These are phyloP conservation scores for Fusarium fujikuroi DNA, from an alignment of 2,329 filamentous ascomycete species.

Conservation along the genomic window DNA sequence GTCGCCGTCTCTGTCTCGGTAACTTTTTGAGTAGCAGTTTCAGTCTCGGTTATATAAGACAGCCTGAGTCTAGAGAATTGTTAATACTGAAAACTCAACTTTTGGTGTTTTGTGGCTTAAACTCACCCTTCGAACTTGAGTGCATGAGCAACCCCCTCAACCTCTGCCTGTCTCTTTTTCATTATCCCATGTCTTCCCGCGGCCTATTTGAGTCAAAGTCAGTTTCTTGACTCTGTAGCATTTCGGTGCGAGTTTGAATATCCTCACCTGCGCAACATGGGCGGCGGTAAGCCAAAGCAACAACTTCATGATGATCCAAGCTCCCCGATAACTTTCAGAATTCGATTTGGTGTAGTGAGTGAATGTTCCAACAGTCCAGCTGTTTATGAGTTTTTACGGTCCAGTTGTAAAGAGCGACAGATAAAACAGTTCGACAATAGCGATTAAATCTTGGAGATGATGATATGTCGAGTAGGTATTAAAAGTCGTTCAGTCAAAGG, in stretches of 20 bases:
- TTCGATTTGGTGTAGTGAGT: conserved; percentile 15
- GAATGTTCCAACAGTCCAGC: conserved; percentile 44
- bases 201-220: conserved; percentile 24
- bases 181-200: conserved; percentile 26
- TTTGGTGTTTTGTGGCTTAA: neutral
- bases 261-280: conserved; percentile 35
- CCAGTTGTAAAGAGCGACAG: conserved; percentile 21
- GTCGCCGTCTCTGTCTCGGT: conserved; percentile 32
- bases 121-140: conserved; percentile 43
- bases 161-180: conserved; percentile 33
- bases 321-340: neutral
- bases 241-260: neutral
- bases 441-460: neutral
- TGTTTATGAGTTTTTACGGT: conserved; percentile 17
- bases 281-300: conserved; percentile 32
- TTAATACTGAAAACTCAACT: neutral
- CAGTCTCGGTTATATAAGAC: conserved; percentile 42
- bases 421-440: neutral
- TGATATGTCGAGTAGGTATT: conserved; percentile 9
- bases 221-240: neutral
- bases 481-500: conserved; percentile 9
- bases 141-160: conserved; percentile 6
- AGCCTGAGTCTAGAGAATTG: conserved; percentile 33
- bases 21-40: conserved; percentile 35
- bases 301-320: conserved; percentile 27